Conservation (phyloP, 2,329 filamentous ascomycete genomes). For the Aspergillus aculeatus region DNA sequence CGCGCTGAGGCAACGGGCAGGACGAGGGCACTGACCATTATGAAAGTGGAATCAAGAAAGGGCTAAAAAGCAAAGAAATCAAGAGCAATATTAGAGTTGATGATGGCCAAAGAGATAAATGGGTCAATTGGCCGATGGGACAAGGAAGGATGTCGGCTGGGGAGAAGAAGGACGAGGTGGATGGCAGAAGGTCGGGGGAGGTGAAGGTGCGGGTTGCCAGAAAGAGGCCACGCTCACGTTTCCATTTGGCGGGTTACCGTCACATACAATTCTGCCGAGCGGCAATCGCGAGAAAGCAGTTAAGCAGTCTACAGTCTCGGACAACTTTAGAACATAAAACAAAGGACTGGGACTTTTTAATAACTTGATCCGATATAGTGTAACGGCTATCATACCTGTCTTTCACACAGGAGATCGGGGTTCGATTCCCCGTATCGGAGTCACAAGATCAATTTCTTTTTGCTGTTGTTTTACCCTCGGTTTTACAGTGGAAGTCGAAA, state of each 20-base stretch:
- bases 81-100: conserved; percentile 19
- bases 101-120: conserved; percentile 13
- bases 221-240: conserved; percentile 32
- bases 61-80: conserved; percentile 21
- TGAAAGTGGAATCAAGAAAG: conserved; percentile 22
- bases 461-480: not conserved
- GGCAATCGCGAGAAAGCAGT: not conserved
- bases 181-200: conserved; percentile 12
- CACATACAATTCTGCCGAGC: conserved; percentile 15
- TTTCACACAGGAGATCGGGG: conserved; percentile 18
- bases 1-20: conserved; percentile 11
- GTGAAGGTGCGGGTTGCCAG: conserved; percentile 22
- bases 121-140: conserved; percentile 10
- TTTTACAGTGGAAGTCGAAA: not conserved
- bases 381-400: conserved; percentile 15
- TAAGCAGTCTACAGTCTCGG: no score
- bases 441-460: conserved; percentile 9
- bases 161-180: conserved; percentile 7
- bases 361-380: conserved; percentile 10
- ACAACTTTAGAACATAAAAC: no score
- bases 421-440: conserved; percentile 30
- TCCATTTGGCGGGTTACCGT: conserved; percentile 15
- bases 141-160: conserved; percentile 12
- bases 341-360: no score
- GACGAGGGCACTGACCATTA: conserved; percentile 24